phyloP scores from a whole-genome alignment of 2,329 filamentous ascomycete species.

The Exophiala lecanii-corni region DNA sequence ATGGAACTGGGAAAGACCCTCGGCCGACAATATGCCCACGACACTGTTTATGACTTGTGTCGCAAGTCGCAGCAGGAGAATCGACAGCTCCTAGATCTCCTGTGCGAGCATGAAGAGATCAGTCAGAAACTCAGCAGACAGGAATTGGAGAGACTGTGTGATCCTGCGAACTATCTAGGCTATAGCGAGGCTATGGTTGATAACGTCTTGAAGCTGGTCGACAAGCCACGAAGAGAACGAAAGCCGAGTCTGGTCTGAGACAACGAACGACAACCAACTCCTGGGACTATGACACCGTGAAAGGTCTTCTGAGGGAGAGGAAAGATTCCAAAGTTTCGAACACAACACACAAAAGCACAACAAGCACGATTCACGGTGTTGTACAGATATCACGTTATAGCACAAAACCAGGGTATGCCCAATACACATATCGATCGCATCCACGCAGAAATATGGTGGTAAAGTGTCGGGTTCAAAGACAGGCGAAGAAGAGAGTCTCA shows the following conservation, averaged over 20 bases:
- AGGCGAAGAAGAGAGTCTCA: too few relatives aligned
- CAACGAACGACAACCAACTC: not conserved
- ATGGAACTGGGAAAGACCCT: slow-evolving; percentile 51
- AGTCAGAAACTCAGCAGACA: slow-evolving; percentile 41
- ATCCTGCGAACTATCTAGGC: slow-evolving; percentile 48
- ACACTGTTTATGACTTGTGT: slow-evolving; percentile 54
- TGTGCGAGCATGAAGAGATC: slow-evolving; percentile 41
- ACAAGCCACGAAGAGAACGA: slow-evolving; percentile 8
- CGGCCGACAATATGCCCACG: slow-evolving; percentile 53
- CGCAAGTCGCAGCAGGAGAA: slow-evolving; percentile 43
- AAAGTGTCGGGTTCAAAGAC: too few relatives aligned
- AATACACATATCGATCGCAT: too few relatives aligned
- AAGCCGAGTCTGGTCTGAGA: slow-evolving; percentile 15
- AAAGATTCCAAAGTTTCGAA: not conserved
- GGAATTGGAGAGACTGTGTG: slow-evolving; percentile 51
- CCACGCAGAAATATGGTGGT: too few relatives aligned
- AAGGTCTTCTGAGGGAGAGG: too few relatives aligned
- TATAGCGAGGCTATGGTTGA: slow-evolving; percentile 33
- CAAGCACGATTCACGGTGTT: too few relatives aligned
- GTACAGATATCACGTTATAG: too few relatives aligned
- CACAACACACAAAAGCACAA: too few relatives aligned
- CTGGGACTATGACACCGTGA: too few relatives aligned
- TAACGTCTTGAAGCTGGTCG: slow-evolving; percentile 27
- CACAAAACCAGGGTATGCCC: too few relatives aligned
- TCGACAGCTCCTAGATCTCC: slow-evolving; percentile 42